Evolutionary conservation across 2,329 filamentous ascomycete genomes (phyloP).

Genomic region (Fusarium nodosum): DNA sequence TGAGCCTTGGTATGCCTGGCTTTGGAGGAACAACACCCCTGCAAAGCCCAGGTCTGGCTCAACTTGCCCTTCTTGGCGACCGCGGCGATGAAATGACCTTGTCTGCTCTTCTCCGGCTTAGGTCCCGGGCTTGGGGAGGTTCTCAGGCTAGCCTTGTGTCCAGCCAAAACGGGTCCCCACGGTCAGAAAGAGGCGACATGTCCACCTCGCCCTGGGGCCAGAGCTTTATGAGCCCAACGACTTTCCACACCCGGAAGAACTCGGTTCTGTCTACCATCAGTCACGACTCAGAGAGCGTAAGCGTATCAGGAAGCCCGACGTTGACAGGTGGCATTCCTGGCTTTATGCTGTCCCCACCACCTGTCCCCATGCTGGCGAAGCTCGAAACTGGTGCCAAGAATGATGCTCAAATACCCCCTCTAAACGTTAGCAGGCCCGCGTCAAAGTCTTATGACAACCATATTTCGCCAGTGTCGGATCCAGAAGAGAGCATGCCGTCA

Average conservation of each 20-base stretch:
- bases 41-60: slow-evolving; percentile 80
- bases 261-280: slow-evolving; percentile 65
- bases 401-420: slow-evolving; percentile 25
- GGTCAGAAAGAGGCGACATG: slow-evolving; percentile 64
- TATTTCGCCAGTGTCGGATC: slow-evolving; percentile 43
- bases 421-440: slow-evolving; percentile 23
- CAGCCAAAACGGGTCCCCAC: slow-evolving; percentile 65
- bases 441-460: slow-evolving; percentile 29
- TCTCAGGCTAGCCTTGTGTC: slow-evolving; percentile 79
- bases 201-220: slow-evolving; percentile 59
- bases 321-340: slow-evolving; percentile 59
- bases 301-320: slow-evolving; percentile 65
- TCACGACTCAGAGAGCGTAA: slow-evolving; percentile 63
- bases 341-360: slow-evolving; percentile 47
- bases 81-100: slow-evolving; percentile 76
- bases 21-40: slow-evolving; percentile 63
- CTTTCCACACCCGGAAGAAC: slow-evolving; percentile 61
- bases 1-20: slow-evolving; percentile 70
- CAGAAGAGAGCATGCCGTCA: slow-evolving; percentile 35
- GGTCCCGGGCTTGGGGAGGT: slow-evolving; percentile 83
- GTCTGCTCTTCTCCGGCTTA: slow-evolving; percentile 77
- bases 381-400: slow-evolving; percentile 28
- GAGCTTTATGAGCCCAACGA: slow-evolving; percentile 43
- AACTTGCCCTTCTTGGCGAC: slow-evolving; percentile 76
- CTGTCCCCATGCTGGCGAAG: slow-evolving; percentile 37